phyloP scores from a whole-genome alignment of 2,329 filamentous ascomycete species.

The Arthrobotrys musiformis region DNA sequence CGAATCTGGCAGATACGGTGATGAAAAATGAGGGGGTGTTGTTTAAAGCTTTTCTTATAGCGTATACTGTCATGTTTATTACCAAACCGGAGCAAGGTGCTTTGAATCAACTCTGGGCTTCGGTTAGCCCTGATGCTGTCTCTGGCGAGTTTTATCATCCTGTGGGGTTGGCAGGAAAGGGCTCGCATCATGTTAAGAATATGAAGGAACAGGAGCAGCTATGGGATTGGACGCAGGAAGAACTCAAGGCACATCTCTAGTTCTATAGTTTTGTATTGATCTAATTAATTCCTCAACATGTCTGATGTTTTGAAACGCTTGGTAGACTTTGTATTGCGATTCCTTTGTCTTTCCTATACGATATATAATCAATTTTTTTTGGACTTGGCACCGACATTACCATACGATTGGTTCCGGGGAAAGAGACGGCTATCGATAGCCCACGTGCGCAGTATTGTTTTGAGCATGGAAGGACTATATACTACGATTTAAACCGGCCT shows the following conservation, averaged over 20 bases:
- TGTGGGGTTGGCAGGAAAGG: slow-evolving; percentile 58
- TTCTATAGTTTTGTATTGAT: no score
- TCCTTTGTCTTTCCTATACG: no score
- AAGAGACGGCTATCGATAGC: no score
- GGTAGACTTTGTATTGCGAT: no score
- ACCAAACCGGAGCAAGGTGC: slow-evolving; percentile 60
- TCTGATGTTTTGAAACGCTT: no score
- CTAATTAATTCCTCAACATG: no score
- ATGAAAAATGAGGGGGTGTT: slow-evolving; percentile 54
- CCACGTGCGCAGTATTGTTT: no score
- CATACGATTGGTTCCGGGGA: no score
- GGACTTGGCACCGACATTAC: no score
- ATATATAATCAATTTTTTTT: no score
- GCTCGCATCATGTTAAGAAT: slow-evolving; percentile 58
- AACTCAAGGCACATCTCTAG: slow-evolving; percentile 19
- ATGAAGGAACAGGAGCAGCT: slow-evolving; percentile 61
- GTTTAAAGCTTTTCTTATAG: slow-evolving; percentile 4
- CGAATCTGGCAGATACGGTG: slow-evolving; percentile 56
- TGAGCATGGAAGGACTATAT: no score
- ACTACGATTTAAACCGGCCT: no score
- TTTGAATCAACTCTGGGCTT: slow-evolving; percentile 61
- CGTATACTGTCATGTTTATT: not conserved
- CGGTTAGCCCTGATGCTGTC: slow-evolving; percentile 57
- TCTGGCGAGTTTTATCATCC: slow-evolving; percentile 60
- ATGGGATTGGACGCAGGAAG: slow-evolving; percentile 63